Conservation (phyloP, 208 protist species). For the Perkinsela sp. region DNA sequence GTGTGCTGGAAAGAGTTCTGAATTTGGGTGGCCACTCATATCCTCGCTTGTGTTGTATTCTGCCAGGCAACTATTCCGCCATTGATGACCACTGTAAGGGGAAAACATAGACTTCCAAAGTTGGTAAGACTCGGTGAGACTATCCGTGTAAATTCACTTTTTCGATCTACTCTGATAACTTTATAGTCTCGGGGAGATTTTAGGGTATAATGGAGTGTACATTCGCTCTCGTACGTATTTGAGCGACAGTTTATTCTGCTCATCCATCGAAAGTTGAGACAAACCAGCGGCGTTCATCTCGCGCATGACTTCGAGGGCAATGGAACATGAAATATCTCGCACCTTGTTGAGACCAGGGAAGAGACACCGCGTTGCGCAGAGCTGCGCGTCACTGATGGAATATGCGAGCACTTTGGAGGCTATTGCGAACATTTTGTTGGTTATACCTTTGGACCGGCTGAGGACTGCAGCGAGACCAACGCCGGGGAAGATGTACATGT, state of each 20-base stretch:
- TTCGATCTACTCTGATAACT: no score
- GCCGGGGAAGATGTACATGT: constrained; percentile 82
- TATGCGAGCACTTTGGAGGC: constrained; percentile 27
- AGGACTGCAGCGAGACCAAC: constrained; percentile 48
- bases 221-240: not conserved
- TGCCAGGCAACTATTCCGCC: no score
- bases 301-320: constrained; percentile 15
- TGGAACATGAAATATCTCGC: constrained; percentile 11
- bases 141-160: no score
- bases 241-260: not conserved
- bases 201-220: no score
- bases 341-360: constrained; percentile 20
- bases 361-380: constrained; percentile 5
- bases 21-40: no score
- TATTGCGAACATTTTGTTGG: constrained; percentile 46
- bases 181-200: no score
- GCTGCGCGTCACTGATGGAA: constrained; percentile 4
- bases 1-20: no score
- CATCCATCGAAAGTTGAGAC: not conserved
- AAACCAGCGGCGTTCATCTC: constrained; percentile 14
- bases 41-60: no score
- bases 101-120: no score
- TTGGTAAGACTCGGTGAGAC: no score
- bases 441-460: constrained; percentile 21
- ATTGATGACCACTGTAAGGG: no score